Conservation (phyloP, 306 rosid genomes). For the Lathyrus aphaca region DNA sequence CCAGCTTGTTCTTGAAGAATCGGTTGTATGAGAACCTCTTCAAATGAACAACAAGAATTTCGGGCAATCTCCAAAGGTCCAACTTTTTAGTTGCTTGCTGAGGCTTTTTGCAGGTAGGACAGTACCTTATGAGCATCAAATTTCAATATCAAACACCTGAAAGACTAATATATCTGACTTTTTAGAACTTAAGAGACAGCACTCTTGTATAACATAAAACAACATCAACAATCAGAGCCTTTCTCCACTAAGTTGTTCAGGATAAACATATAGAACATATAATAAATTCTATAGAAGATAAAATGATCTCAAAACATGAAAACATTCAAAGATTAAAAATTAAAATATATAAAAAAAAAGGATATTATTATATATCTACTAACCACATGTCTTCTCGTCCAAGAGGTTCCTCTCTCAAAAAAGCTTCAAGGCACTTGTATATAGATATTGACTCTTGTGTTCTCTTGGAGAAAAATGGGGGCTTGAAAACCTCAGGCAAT, state of each 20-base stretch:
- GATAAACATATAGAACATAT: constrained; percentile 27
- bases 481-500: constrained; percentile 65
- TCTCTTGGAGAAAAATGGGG: constrained; percentile 39
- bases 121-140: constrained; percentile 59
- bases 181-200: constrained; percentile 13
- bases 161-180: constrained; percentile 14
- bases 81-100: constrained; percentile 84
- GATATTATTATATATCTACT: constrained; percentile 40
- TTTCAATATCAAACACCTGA: constrained; percentile 35
- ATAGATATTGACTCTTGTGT: constrained; percentile 69
- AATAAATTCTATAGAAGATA: constrained; percentile 23
- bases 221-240: constrained; percentile 12
- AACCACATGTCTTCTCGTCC: constrained; percentile 95
- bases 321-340: constrained; percentile 27
- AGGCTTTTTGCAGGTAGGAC: constrained; percentile 75
- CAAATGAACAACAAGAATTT: constrained; percentile 80
- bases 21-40: constrained; percentile 74
- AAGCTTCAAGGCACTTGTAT: constrained; percentile 83
- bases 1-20: constrained; percentile 67
- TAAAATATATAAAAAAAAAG: background rate
- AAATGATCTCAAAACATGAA: constrained; percentile 20
- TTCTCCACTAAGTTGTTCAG: constrained; percentile 20
- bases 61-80: constrained; percentile 95
- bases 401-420: constrained; percentile 83
- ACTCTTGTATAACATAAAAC: constrained; percentile 24